phyloP scores from a whole-genome alignment of 2,329 filamentous ascomycete species.

The Leptographium procerum region DNA sequence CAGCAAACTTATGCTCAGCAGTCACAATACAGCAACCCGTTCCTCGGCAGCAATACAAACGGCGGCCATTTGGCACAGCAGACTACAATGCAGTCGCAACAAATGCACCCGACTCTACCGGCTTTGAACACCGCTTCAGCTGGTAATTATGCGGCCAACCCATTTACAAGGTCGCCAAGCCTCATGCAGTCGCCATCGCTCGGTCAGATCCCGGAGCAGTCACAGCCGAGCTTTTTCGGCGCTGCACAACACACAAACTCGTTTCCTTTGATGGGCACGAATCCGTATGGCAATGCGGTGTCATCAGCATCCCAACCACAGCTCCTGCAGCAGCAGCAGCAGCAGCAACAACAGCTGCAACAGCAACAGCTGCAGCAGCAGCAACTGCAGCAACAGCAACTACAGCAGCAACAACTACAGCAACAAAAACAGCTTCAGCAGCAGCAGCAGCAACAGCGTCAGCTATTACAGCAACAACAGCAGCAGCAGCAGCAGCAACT shows the following conservation, averaged over 20 bases:
- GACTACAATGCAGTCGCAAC: slow-evolving; percentile 16
- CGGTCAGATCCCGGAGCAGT: slow-evolving; percentile 41
- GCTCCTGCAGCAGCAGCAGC: not conserved
- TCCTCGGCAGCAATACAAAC: slow-evolving; percentile 21
- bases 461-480: not conserved
- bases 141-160: slow-evolving; percentile 29
- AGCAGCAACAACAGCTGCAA: not conserved
- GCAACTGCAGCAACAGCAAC: slow-evolving; percentile 3
- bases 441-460: not conserved
- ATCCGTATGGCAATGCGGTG: slow-evolving; percentile 5
- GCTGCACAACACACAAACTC: slow-evolving; percentile 7
- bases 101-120: slow-evolving; percentile 20
- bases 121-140: slow-evolving; percentile 27
- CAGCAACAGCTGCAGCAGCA: not conserved
- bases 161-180: slow-evolving; percentile 36
- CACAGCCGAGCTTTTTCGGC: slow-evolving; percentile 30
- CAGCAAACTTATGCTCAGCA: slow-evolving; percentile 13
- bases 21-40: slow-evolving; percentile 33
- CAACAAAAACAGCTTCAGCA: slow-evolving; percentile 4
- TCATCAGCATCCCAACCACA: not conserved
- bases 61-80: slow-evolving; percentile 12
- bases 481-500: slow-evolving; percentile 1
- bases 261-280: slow-evolving; percentile 5
- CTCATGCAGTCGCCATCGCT: slow-evolving; percentile 38
- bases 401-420: slow-evolving; percentile 1